These are phyloP conservation scores for Nissolia schottii DNA, from an alignment of 306 rosid genomes.

Conservation along the genomic window DNA sequence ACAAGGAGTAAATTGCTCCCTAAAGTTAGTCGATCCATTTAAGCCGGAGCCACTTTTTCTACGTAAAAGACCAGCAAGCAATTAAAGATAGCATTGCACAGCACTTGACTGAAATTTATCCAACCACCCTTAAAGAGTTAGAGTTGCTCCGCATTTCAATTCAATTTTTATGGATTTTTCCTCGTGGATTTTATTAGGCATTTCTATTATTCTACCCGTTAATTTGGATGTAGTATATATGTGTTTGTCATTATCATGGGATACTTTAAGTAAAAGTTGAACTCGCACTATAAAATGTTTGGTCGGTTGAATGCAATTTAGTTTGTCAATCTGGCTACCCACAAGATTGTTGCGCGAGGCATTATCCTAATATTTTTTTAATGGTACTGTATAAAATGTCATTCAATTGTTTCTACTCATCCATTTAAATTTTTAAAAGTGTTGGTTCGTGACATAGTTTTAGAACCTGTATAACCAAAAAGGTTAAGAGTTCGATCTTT, in stretches of 20 bases:
- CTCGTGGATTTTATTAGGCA: not conserved
- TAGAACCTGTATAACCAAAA: too few species aligned
- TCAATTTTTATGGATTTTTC: not conserved
- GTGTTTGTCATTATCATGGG: not conserved
- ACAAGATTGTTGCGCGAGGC: not conserved
- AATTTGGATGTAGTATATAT: too few species aligned
- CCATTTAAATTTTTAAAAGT: too few species aligned
- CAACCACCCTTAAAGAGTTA: too few species aligned
- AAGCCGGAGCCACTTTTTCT: constrained; percentile 20
- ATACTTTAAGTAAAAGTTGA: not conserved
- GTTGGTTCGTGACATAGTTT: too few species aligned
- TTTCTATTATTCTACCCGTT: too few species aligned
- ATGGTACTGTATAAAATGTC: not conserved
- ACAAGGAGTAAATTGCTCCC: too few species aligned
- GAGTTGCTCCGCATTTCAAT: not conserved
- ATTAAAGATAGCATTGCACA: constrained; percentile 17
- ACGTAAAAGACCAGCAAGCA: constrained; percentile 42
- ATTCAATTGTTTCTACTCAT: too few species aligned
- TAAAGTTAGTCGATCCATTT: too few species aligned
- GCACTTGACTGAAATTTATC: not conserved
- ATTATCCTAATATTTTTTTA: not conserved
- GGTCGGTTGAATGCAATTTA: not conserved
- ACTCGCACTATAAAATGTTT: not conserved
- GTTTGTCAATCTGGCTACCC: not conserved
- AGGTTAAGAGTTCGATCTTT: too few species aligned